These are phyloP conservation scores for Bocquillonia castaneifolia DNA, from an alignment of 441 rosid species.

Conservation along the genomic window DNA sequence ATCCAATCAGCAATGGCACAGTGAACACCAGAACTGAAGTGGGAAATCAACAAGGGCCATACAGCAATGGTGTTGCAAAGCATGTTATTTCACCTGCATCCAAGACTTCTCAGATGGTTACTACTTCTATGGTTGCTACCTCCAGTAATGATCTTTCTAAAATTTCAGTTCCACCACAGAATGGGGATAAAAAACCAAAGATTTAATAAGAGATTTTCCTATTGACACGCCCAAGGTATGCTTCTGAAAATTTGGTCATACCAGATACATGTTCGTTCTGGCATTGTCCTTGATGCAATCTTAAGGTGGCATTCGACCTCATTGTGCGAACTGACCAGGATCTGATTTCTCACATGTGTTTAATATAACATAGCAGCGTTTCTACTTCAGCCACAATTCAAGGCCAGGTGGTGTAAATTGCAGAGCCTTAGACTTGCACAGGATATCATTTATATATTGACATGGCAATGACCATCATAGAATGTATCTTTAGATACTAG, in stretches of 20 bases:
- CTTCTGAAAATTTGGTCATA: constrained; percentile 16
- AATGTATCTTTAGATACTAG: constrained; percentile 30
- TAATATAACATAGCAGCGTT: constrained; percentile 19
- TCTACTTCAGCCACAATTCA: constrained; percentile 25
- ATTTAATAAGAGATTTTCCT: constrained; percentile 27
- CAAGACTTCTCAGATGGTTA: constrained; percentile 30
- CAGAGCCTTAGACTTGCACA: constrained; percentile 27
- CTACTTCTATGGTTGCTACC: constrained; percentile 21
- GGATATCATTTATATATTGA: constrained; percentile 14
- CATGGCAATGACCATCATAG: constrained; percentile 18
- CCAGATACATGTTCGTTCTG: constrained; percentile 19
- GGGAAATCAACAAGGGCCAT: constrained; percentile 39
- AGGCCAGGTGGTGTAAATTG: constrained; percentile 31
- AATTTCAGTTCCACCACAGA: constrained; percentile 39
- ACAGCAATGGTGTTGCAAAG: constrained; percentile 40
- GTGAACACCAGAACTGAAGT: constrained; percentile 37
- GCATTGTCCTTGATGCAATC: constrained; percentile 28
- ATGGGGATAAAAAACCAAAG: constrained; percentile 42
- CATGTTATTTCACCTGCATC: constrained; percentile 31
- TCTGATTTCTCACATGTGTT: constrained; percentile 24
- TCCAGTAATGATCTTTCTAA: constrained; percentile 30
- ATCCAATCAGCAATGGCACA: constrained; percentile 33
- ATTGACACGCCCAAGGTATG: constrained; percentile 32
- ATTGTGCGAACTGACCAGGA: constrained; percentile 25
- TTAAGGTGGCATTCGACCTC: constrained; percentile 20